Evolutionary conservation across 192 early-diverging fungal species (phyloP).

Genomic region (Coemansia sp.): DNA sequence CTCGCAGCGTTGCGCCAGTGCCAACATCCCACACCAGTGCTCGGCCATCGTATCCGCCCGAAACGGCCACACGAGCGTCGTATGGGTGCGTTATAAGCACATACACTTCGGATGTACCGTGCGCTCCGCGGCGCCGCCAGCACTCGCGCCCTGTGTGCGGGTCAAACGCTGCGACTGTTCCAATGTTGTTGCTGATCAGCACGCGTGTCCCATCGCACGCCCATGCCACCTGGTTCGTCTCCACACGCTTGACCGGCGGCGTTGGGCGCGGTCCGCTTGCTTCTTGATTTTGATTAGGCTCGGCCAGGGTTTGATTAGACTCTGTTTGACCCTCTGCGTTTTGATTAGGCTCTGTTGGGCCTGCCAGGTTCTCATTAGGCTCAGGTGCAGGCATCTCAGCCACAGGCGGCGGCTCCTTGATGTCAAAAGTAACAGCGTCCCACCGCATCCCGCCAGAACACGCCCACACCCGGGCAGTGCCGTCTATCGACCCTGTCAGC

Average conservation of each 20-base stretch:
- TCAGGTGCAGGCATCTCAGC: neutral
- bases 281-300: neutral
- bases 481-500: slow-evolving; percentile 74
- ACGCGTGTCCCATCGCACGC: slow-evolving; percentile 65
- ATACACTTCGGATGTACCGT: slow-evolving; percentile 62
- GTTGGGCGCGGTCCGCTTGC: slow-evolving; percentile 18
- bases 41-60: slow-evolving; percentile 80
- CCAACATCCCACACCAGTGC: slow-evolving; percentile 80
- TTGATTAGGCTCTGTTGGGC: neutral
- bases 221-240: slow-evolving; percentile 68
- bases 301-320: neutral
- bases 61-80: slow-evolving; percentile 69
- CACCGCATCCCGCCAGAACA: slow-evolving; percentile 54
- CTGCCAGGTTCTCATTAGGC: neutral
- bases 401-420: slow-evolving; percentile 27
- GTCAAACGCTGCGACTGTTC: slow-evolving; percentile 68
- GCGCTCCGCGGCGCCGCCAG: slow-evolving; percentile 33
- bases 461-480: slow-evolving; percentile 74
- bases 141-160: slow-evolving; percentile 60
- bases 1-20: slow-evolving; percentile 58
- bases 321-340: neutral
- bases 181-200: slow-evolving; percentile 68
- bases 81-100: slow-evolving; percentile 74
- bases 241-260: slow-evolving; percentile 25
- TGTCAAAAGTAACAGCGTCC: slow-evolving; percentile 55